A percentile compares a stretch with the other conserved stretches of the same genome.
These are phyloP conservation scores for Niveomyces coronatus DNA, from an alignment of 2,329 filamentous ascomycete genomes.

Conservation along the genomic window DNA sequence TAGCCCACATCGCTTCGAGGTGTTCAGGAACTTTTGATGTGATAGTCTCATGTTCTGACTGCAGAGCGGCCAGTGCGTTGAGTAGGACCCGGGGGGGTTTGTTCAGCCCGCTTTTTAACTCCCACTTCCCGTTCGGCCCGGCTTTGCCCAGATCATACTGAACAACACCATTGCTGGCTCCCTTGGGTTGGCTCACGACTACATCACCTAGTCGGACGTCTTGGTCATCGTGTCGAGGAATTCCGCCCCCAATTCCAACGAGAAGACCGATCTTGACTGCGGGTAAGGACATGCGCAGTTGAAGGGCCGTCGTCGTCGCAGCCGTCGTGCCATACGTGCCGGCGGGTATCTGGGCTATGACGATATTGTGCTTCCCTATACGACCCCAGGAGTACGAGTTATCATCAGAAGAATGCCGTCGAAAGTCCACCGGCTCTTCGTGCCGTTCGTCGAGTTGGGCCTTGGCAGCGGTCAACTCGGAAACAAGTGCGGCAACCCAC, in stretches of 20 bases:
- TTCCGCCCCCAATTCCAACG: conserved; percentile 13
- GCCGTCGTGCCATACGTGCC: conserved; percentile 9
- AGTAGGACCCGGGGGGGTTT: conserved; percentile 11
- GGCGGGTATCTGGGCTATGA: conserved; percentile 12
- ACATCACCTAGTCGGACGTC: conserved; percentile 20
- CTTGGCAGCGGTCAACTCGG: conserved; percentile 17
- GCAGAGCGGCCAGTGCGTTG: conserved; percentile 3
- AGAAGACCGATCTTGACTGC: conserved; percentile 11
- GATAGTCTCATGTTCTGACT: conserved; percentile 11
- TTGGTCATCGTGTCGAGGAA: neutral
- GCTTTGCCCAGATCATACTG: conserved; percentile 18
- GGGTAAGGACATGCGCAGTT: conserved; percentile 11
- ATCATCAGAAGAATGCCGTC: conserved; percentile 11
- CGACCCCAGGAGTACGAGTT: conserved; percentile 19
- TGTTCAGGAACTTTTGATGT: neutral
- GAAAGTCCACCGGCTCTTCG: conserved; percentile 6
- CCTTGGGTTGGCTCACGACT: conserved; percentile 16
- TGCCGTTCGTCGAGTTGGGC: conserved; percentile 18
- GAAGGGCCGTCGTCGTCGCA: conserved; percentile 10
- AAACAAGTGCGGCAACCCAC: conserved; percentile 16
- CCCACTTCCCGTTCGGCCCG: neutral
- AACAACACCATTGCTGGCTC: conserved; percentile 11
- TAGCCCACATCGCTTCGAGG: conserved; percentile 3
- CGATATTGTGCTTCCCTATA: conserved; percentile 15
- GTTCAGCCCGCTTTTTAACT: conserved; percentile 10